Evolutionary conservation across 768 basidiomycete species (phyloP).

Genomic region (Clavulina sp.): DNA sequence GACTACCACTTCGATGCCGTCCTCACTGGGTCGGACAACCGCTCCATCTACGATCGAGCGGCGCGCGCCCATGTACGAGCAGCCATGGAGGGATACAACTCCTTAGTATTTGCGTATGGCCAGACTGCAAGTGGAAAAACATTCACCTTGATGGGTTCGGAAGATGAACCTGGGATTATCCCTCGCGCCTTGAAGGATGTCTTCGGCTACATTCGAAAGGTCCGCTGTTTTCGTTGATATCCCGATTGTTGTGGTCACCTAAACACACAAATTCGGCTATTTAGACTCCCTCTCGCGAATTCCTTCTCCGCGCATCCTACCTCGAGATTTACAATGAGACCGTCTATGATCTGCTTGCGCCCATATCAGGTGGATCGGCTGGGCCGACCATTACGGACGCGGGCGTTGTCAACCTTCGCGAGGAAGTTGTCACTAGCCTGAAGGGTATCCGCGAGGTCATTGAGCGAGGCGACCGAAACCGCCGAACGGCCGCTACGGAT

Average conservation of each 20-base stretch:
- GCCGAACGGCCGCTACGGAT: conserved; percentile 90
- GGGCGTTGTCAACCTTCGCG: conserved; percentile 56
- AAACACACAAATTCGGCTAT: conserved; percentile 11
- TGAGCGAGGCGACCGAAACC: conserved; percentile 66
- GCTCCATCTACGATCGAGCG: conserved; percentile 57
- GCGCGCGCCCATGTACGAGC: conserved; percentile 58
- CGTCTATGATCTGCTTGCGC: conserved; percentile 71
- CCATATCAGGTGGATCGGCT: conserved; percentile 23
- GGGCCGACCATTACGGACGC: conserved; percentile 52
- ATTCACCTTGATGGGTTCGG: conserved; percentile 34
- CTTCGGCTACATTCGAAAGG: conserved; percentile 53
- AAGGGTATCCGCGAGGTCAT: conserved; percentile 75
- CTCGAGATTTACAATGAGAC: conserved; percentile 95
- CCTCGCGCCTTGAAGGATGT: conserved; percentile 86
- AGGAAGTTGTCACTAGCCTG: conserved; percentile 86
- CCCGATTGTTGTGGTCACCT: neutral
- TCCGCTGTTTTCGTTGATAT: conserved; percentile 13
- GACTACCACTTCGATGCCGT: conserved; percentile 18
- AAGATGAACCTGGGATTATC: conserved; percentile 84
- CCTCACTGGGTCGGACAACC: conserved; percentile 57
- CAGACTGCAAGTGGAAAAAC: conserved; percentile 57
- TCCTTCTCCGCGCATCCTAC: conserved; percentile 88
- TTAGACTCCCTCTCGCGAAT: conserved; percentile 58
- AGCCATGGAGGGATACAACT: conserved; percentile 63
- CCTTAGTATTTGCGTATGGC: conserved; percentile 86